Percentiles rank a stretch among this genome's conserved stretches.
Evolutionary conservation across 371 early-diverging fungal genomes (phyloP).

Genomic region (Haplosporangium sp.): DNA sequence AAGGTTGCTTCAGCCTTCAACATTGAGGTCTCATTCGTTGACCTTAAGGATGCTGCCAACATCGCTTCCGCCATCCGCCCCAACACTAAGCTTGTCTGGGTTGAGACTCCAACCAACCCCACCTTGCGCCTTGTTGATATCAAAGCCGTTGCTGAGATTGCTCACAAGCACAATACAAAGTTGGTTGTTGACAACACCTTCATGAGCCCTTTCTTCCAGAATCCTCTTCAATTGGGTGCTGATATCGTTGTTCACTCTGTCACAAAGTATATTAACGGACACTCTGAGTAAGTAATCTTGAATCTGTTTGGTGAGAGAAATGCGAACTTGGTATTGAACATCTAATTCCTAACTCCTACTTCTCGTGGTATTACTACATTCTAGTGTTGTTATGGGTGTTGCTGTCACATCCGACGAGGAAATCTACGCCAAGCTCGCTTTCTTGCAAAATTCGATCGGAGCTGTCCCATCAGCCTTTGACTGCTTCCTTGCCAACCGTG

Average conservation of each 20-base stretch:
- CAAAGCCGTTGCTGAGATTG: conserved; percentile 81
- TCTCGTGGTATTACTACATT: not conserved
- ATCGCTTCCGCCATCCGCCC: conserved; percentile 73
- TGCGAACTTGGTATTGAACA: too few relatives aligned
- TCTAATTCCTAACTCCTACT: not conserved
- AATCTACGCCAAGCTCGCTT: conserved; percentile 80
- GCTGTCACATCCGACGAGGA: conserved; percentile 84
- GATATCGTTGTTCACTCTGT: conserved; percentile 98
- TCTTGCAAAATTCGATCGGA: conserved; percentile 96
- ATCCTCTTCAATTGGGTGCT: conserved; percentile 91
- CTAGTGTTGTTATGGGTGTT: conserved; percentile 93
- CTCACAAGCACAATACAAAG: conserved; percentile 81
- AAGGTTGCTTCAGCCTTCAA: conserved; percentile 85
- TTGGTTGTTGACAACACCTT: conserved; percentile 99
- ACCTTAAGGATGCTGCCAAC: conserved; percentile 82
- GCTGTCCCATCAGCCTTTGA: conserved; percentile 98
- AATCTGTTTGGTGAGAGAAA: too few relatives aligned
- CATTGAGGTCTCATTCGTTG: conserved; percentile 89
- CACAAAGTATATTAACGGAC: conserved; percentile 98
- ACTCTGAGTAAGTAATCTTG: conserved; percentile 77
- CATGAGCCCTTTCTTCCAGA: conserved; percentile 96
- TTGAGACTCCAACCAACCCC: conserved; percentile 98
- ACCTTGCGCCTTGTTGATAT: conserved; percentile 96
- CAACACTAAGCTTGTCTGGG: conserved; percentile 92
- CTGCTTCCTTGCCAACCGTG: conserved; percentile 95